Conservation (phyloP, 805 yeast species). For the Komagataella phaffii region DNA sequence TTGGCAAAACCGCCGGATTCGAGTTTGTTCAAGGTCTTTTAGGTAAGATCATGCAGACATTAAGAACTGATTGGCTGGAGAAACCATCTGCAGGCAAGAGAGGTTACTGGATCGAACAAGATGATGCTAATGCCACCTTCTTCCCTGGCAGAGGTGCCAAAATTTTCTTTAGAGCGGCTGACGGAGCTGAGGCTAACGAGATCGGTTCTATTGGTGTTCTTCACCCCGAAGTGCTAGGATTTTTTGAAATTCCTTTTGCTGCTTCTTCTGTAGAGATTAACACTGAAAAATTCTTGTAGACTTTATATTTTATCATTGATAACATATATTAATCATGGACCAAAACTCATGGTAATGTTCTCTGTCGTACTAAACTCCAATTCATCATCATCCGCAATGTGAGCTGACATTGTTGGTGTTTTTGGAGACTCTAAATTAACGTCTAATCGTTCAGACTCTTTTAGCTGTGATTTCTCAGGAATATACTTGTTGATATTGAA, state of each 20-base stretch:
- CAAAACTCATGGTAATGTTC: neutral
- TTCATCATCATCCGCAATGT: neutral
- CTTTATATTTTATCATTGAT: constrained; percentile 2
- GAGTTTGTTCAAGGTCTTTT: constrained; percentile 90
- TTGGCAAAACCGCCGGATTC: constrained; percentile 92
- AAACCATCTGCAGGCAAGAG: constrained; percentile 42
- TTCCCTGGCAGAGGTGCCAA: constrained; percentile 98
- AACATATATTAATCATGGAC: constrained; percentile 9
- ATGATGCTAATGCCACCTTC: constrained; percentile 50
- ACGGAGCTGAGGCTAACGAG: constrained; percentile 39
- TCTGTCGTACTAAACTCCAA: neutral
- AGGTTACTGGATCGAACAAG: constrained; percentile 82
- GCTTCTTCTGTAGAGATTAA: constrained; percentile 86
- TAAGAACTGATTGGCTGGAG: constrained; percentile 77
- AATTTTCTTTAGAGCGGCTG: constrained; percentile 56
- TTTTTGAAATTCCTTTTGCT: constrained; percentile 86
- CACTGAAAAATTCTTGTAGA: constrained; percentile 70
- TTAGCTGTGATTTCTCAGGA: neutral
- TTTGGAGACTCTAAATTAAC: neutral
- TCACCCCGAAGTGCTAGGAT: constrained; percentile 84
- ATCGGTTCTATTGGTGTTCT: constrained; percentile 88
- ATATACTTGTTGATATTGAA: neutral
- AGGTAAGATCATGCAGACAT: constrained; percentile 91
- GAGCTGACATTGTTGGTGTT: neutral
- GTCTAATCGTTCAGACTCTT: neutral